A percentile compares a stretch with the other conserved stretches of the same genome.
These are phyloP conservation scores for Podochytrium sp. DNA, from an alignment of 192 early-diverging fungal species.

Conservation along the genomic window DNA sequence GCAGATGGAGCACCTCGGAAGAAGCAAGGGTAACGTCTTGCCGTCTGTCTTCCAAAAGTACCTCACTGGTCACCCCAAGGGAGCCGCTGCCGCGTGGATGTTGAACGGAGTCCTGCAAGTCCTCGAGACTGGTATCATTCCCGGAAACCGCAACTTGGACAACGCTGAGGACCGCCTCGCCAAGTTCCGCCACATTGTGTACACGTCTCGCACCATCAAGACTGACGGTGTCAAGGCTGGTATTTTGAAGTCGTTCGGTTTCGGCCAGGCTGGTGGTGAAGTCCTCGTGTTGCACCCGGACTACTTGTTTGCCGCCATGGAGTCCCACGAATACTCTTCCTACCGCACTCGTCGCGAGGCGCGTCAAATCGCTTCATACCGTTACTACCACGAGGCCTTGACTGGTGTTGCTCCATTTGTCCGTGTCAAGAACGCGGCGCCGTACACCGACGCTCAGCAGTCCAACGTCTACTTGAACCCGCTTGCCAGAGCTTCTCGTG, in stretches of 20 bases:
- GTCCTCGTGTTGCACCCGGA: conserved; percentile 85
- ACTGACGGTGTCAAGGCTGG: conserved; percentile 90
- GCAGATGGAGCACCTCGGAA: conserved; percentile 85
- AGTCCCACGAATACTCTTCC: conserved; percentile 67
- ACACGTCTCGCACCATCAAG: conserved; percentile 82
- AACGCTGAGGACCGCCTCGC: conserved; percentile 77
- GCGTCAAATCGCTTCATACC: conserved; percentile 81
- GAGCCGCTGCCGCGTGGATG: conserved; percentile 96
- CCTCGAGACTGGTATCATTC: conserved; percentile 82
- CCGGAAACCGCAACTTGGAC: conserved; percentile 91
- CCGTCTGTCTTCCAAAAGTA: conserved; percentile 90
- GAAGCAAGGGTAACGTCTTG: conserved; percentile 77
- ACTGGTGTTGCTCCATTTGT: conserved; percentile 82
- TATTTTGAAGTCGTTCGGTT: conserved; percentile 92
- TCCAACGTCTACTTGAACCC: conserved; percentile 86
- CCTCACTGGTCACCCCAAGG: conserved; percentile 97
- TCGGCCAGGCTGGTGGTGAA: conserved; percentile 94
- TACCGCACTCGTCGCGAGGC: conserved; percentile 72
- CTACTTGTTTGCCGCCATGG: conserved; percentile 77
- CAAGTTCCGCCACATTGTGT: conserved; percentile 80
- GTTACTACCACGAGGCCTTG: conserved; percentile 88
- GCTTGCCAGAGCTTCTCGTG: conserved; percentile 78
- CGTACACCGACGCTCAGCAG: conserved; percentile 84
- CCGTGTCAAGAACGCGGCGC: conserved; percentile 82
- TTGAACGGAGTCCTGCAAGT: conserved; percentile 89